Evolutionary conservation across 1,284 basidiomycete genomes (phyloP).

Genomic region (Microbotryomycetes sp.): DNA sequence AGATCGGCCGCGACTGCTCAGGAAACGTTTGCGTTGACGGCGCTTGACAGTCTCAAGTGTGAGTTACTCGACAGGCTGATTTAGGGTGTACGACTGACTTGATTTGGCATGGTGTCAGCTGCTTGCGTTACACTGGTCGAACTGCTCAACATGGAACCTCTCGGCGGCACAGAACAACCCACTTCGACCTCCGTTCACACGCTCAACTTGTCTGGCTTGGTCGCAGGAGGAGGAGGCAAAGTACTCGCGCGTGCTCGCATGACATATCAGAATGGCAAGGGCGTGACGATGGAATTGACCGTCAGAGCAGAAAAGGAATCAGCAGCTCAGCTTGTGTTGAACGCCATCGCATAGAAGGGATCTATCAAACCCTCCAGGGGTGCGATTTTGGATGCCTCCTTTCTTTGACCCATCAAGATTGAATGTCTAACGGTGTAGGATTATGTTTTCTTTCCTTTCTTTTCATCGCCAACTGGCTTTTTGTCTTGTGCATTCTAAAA

Average conservation of each 20-base stretch:
- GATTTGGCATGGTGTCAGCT: constrained; percentile 47
- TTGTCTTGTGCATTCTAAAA: too few species aligned
- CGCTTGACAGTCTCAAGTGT: constrained; percentile 91
- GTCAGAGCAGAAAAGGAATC: constrained; percentile 88
- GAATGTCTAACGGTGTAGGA: neutral
- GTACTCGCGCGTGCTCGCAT: constrained; percentile 89
- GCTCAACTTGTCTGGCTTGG: constrained; percentile 81
- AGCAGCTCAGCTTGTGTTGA: constrained; percentile 76
- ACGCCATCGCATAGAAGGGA: constrained; percentile 58
- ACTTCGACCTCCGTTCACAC: constrained; percentile 84
- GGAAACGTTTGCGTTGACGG: constrained; percentile 89
- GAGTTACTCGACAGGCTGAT: constrained; percentile 35
- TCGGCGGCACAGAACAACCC: constrained; percentile 79
- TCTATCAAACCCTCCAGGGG: neutral
- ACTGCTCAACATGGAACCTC: constrained; percentile 90
- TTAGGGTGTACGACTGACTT: constrained; percentile 15
- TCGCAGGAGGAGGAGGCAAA: constrained; percentile 83
- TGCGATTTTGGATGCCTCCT: neutral
- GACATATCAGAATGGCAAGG: constrained; percentile 82
- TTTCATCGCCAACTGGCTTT: neutral
- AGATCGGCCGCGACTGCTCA: constrained; percentile 65
- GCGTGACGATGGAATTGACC: constrained; percentile 89
- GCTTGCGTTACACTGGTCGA: constrained; percentile 89
- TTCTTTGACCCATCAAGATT: neutral
- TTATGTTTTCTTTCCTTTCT: neutral